A percentile compares a stretch with the other conserved stretches of the same genome.
Conservation (phyloP, 2,329 filamentous ascomycete species). For the Remersonia thermophila region DNA sequence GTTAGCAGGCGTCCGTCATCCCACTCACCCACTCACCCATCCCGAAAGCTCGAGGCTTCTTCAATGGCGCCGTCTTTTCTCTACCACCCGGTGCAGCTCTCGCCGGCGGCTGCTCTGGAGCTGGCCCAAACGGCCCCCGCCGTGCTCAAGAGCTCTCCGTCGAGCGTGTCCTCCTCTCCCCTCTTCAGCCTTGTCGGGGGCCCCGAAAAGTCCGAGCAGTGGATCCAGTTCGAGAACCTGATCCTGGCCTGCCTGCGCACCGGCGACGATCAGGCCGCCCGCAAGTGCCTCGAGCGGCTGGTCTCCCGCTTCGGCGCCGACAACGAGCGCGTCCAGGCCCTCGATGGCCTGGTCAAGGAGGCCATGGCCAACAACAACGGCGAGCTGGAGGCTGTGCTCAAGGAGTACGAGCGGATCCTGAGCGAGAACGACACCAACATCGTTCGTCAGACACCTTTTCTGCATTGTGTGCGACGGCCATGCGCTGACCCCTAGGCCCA, state of each 20-base stretch:
- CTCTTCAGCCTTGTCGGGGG: conserved; percentile 41
- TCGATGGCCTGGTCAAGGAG: conserved; percentile 75
- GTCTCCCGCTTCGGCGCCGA: conserved; percentile 66
- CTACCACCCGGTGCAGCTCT: conserved; percentile 43
- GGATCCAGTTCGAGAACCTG: conserved; percentile 78
- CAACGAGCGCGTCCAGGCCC: conserved; percentile 77
- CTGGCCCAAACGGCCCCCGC: conserved; percentile 49
- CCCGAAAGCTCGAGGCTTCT: too few relatives aligned
- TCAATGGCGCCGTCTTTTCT: conserved; percentile 45
- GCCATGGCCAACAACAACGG: conserved; percentile 56
- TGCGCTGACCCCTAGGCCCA: conserved; percentile 25
- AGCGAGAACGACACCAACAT: conserved; percentile 66
- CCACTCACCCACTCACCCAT: too few relatives aligned
- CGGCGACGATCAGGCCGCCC: conserved; percentile 68
- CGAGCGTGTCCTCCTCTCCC: conserved; percentile 42
- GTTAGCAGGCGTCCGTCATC: neutral
- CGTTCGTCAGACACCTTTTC: conserved; percentile 38
- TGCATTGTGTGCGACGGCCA: neutral
- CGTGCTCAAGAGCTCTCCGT: conserved; percentile 42
- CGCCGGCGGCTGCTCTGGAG: conserved; percentile 41
- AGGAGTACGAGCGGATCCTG: conserved; percentile 67
- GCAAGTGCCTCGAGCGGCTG: conserved; percentile 61
- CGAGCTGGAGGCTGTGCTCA: conserved; percentile 57
- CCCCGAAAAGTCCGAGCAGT: conserved; percentile 65
- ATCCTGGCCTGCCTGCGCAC: conserved; percentile 73